Evolutionary conservation across 1,139 yeast genomes (phyloP).

Genomic region (Scheffersomyces quercinus): DNA sequence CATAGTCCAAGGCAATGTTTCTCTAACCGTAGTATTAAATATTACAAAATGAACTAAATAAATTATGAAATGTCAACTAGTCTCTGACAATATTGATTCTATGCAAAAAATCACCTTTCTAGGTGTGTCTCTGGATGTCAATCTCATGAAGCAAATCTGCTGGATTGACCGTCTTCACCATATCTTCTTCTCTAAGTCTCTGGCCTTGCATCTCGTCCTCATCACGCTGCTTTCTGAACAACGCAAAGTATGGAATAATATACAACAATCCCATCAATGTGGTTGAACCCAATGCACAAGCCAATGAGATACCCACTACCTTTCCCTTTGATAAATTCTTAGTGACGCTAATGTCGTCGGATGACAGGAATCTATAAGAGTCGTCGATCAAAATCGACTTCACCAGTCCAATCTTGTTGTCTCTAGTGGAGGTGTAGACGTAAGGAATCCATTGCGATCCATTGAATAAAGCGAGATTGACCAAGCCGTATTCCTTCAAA

Average conservation of each 20-base stretch:
- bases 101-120: constrained; percentile 2
- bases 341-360: constrained; percentile 29
- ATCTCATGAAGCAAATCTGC: constrained; percentile 61
- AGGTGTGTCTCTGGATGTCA: constrained; percentile 41
- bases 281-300: constrained; percentile 83
- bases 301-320: constrained; percentile 84
- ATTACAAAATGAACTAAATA: neutral
- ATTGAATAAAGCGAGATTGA: constrained; percentile 69
- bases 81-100: neutral
- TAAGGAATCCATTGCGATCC: constrained; percentile 77
- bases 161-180: constrained; percentile 69
- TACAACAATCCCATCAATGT: constrained; percentile 65
- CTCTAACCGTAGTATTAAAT: neutral
- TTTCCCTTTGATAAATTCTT: constrained; percentile 55
- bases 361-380: constrained; percentile 37
- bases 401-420: constrained; percentile 29
- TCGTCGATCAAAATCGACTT: constrained; percentile 39
- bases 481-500: constrained; percentile 54
- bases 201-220: constrained; percentile 28
- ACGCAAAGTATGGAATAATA: constrained; percentile 51
- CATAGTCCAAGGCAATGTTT: too few species aligned
- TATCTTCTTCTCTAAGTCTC: constrained; percentile 65
- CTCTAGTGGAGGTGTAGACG: constrained; percentile 29
- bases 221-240: constrained; percentile 46
- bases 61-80: neutral